Percentiles rank a stretch among this genome's conserved stretches.
Evolutionary conservation across 176 grass and related monocot species (phyloP).

Genomic region (Cymbopogon citratus): DNA sequence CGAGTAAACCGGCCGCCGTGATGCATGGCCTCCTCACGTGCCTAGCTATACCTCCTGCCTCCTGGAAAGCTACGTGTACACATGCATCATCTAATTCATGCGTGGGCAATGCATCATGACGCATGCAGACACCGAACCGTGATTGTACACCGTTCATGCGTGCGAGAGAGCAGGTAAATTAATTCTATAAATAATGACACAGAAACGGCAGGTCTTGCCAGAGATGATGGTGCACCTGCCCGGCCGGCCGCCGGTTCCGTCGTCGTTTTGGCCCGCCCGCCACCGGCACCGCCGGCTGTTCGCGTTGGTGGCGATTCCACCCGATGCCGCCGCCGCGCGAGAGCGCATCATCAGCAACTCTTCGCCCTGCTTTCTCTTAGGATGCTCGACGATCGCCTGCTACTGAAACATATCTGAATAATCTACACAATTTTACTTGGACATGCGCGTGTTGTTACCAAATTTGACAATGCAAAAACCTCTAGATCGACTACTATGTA

Average conservation of each 20-base stretch:
- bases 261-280: neutral
- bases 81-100: neutral
- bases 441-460: neutral
- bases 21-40: constrained; percentile 12
- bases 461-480: neutral
- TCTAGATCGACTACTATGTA: neutral
- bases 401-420: too few species aligned
- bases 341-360: neutral
- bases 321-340: neutral
- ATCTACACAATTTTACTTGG: too few species aligned
- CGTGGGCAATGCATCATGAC: neutral
- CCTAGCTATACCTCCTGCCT: neutral
- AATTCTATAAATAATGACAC: neutral
- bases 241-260: neutral
- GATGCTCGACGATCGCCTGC: neutral
- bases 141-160: neutral
- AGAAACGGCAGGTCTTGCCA: neutral
- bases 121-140: neutral
- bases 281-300: neutral
- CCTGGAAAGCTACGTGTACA: neutral
- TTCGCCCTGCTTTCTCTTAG: neutral
- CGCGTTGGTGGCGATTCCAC: neutral
- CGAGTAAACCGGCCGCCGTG: neutral
- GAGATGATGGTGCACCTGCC: neutral
- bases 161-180: neutral